Evolutionary conservation across 495 filamentous ascomycete genomes (phyloP), one percentile per base, ranked within the genome.

Genomic region (Neurospora intermedia): DNA sequence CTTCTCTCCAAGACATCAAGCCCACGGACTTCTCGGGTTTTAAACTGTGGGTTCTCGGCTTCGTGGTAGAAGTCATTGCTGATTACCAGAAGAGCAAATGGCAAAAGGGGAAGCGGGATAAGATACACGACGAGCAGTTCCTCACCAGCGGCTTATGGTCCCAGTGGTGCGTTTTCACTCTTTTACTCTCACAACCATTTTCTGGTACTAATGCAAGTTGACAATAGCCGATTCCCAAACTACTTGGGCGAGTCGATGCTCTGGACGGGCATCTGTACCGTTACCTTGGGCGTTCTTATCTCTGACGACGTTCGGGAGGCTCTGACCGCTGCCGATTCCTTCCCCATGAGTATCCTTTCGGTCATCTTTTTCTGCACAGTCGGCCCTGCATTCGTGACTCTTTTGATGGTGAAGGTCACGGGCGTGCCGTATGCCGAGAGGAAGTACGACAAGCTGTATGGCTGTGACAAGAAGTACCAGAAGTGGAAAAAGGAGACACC

Each of bases 401-500:
- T 90, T 72, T 77, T 91, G 78, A 76, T 91, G 71, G 76, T 88
- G 70, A 88, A 89, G 81, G 85, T 91, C 35, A 83, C 82, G 18
- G 89, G 90, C 16, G 81, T 91, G 35, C 88, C 89, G 9, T 71
- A 90, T 75, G 89, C 85, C 71, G 89, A 92, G 82, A 83, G 81
- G 43, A 91, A 91, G 80, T 91, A 91, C 76, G 87, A 91, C 79
- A 86, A 86, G 76, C 81, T 81, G 74, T 92, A 86, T 79, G 87
- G 88, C n/a, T 82, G 88, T 73, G 80, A 86, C 38, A 86, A 88
- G 78, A 91, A 91, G 70, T 92, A 91, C 73, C 83, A 89, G 77
- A 78, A 84, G 75, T 91, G 90, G 91, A 92, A 90, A 82, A 81
- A 82, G 77, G 87, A 89, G 71, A 90, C 88, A 54, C 90, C 90